Conservation (phyloP, 352 stramenopile species). For the Globisporangium middletonii region DNA sequence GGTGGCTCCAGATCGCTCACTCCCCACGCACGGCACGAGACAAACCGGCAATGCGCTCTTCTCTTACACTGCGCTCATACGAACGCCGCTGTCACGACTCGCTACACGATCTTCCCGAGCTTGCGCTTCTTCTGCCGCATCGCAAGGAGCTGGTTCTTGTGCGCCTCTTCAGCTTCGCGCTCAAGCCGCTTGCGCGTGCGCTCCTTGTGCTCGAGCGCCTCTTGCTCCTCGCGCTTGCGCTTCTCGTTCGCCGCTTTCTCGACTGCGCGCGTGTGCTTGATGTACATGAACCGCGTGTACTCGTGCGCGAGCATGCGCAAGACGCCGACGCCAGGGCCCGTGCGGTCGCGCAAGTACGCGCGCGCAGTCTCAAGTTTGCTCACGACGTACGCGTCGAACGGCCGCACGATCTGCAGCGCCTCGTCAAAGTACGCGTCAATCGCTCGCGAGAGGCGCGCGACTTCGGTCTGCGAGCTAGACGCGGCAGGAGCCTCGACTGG, state of each 20-base stretch:
- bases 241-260: slow-evolving; percentile 69
- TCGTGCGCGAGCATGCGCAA: slow-evolving; percentile 70
- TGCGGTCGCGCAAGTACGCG: slow-evolving; percentile 48
- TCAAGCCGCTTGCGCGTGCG: slow-evolving; percentile 63
- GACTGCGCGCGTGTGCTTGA: slow-evolving; percentile 72
- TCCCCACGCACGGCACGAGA: no score
- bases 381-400: slow-evolving; percentile 69
- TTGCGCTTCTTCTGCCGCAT: slow-evolving; percentile 75
- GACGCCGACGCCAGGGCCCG: slow-evolving; percentile 54
- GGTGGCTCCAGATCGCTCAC: no score
- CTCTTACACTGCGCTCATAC: neutral
- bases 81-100: no score
- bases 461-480: neutral
- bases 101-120: slow-evolving; percentile 20
- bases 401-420: slow-evolving; percentile 50
- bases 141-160: slow-evolving; percentile 77
- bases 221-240: slow-evolving; percentile 59
- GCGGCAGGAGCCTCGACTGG: neutral
- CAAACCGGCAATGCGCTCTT: neutral
- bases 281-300: slow-evolving; percentile 81
- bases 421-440: slow-evolving; percentile 58
- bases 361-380: slow-evolving; percentile 55
- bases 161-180: slow-evolving; percentile 53
- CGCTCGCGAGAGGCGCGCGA: slow-evolving; percentile 19
- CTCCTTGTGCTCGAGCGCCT: slow-evolving; percentile 49